Percentiles rank a stretch among this genome's conserved stretches.
These are phyloP conservation scores for Rauvolfia tetraphylla DNA, from an alignment of 257 asterid genomes.

Conservation along the genomic window DNA sequence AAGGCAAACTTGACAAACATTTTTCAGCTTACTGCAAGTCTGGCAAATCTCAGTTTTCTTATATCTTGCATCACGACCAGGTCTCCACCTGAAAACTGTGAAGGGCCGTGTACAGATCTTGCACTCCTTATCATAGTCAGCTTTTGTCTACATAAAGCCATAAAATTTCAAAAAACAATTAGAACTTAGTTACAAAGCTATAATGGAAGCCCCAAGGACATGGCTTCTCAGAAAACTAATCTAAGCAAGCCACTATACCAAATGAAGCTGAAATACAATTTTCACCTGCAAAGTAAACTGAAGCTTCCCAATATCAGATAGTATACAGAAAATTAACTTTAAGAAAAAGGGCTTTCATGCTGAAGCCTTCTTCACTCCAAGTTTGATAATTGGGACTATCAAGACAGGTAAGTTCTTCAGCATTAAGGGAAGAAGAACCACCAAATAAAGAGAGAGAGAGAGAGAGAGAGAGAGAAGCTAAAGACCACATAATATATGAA, in stretches of 20 bases:
- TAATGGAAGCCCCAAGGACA: not conserved
- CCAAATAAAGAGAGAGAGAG: not conserved
- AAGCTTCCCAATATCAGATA: not conserved
- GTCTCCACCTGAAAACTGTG: constrained; percentile 97
- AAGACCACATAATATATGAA: not conserved
- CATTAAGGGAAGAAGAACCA: too few species aligned
- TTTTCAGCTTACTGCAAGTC: constrained; percentile 94
- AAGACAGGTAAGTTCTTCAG: too few species aligned
- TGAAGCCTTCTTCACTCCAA: too few species aligned
- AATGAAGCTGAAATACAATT: not conserved
- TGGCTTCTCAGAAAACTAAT: constrained; percentile 8
- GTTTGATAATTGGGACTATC: too few species aligned
- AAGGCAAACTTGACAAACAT: constrained; percentile 98
- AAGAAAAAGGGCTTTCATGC: too few species aligned
- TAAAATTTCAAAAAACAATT: not conserved
- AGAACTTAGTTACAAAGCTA: not conserved
- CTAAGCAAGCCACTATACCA: not conserved
- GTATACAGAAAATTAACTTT: not conserved
- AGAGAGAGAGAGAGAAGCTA: not conserved
- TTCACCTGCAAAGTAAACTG: not conserved
- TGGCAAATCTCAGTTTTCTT: constrained; percentile 95
- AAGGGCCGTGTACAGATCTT: constrained; percentile 95
- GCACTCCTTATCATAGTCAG: constrained; percentile 96
- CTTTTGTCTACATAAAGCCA: constrained; percentile 60
- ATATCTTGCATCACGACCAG: constrained; percentile 99